Conservation (phyloP, 2,329 filamentous ascomycete species). For the Pezicula radicicola region DNA sequence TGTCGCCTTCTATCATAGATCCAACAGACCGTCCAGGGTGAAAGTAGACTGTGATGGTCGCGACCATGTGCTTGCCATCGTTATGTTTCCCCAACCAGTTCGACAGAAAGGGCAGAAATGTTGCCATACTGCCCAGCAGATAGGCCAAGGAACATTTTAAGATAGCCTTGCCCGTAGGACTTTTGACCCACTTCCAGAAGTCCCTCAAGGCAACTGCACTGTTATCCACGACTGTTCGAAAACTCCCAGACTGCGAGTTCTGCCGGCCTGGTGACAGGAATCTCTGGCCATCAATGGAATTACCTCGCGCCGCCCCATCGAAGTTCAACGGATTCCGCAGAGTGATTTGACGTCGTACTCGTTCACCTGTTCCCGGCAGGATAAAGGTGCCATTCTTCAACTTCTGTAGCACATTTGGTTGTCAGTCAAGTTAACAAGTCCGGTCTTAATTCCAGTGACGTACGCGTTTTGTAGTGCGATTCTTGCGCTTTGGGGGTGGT, state of each 20-base stretch:
- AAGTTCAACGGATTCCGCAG: constrained; percentile 53
- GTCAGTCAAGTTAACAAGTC: background rate
- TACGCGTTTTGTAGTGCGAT: constrained; percentile 22
- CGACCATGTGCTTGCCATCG: constrained; percentile 91
- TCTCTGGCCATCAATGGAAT: constrained; percentile 7
- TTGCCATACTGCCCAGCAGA: constrained; percentile 79
- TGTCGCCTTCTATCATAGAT: constrained; percentile 82
- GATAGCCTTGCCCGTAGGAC: constrained; percentile 73
- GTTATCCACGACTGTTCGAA: constrained; percentile 29
- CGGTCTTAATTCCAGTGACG: background rate
- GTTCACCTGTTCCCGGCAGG: constrained; percentile 80
- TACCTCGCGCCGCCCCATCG: constrained; percentile 11
- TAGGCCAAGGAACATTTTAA: constrained; percentile 92
- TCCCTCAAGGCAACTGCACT: constrained; percentile 32
- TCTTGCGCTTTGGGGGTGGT: constrained; percentile 16
- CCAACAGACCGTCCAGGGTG: constrained; percentile 84
- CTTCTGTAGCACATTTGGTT: constrained; percentile 46
- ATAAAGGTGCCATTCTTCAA: constrained; percentile 85
- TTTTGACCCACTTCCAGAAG: constrained; percentile 60
- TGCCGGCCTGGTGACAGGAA: constrained; percentile 13
- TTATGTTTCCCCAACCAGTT: constrained; percentile 68
- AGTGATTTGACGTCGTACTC: constrained; percentile 75
- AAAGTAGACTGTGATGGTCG: constrained; percentile 92
- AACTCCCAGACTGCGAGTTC: constrained; percentile 26
- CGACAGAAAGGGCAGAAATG: constrained; percentile 73